phyloP scores from a whole-genome alignment of 2,329 filamentous ascomycete species.

The Sphaerulina vaccinii region DNA sequence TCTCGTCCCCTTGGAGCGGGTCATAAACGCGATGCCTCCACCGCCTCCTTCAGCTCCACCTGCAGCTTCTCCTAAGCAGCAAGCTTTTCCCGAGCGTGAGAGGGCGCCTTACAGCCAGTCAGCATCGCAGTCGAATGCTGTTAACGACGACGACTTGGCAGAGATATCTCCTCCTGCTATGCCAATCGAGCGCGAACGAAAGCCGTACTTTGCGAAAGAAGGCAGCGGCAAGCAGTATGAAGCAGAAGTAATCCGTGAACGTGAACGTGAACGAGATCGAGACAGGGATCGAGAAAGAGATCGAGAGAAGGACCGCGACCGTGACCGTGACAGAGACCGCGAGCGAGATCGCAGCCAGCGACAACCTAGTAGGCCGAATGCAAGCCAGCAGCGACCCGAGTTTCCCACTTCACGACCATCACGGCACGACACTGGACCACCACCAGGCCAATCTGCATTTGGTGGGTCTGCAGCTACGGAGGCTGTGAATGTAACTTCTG shows the following conservation, averaged over 20 bases:
- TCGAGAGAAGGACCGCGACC: conserved; percentile 19
- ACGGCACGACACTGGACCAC: conserved; percentile 18
- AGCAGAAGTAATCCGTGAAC: conserved; percentile 14
- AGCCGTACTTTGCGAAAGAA: conserved; percentile 62
- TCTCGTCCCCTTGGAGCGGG: conserved; percentile 45
- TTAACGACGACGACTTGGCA: conserved; percentile 41
- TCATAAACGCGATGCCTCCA: conserved; percentile 35
- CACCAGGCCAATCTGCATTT: conserved; percentile 22
- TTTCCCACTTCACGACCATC: conserved; percentile 10
- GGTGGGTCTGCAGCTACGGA: conserved; percentile 20
- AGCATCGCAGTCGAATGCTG: conserved; percentile 31
- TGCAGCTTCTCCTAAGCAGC: conserved; percentile 27
- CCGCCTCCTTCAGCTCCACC: conserved; percentile 32
- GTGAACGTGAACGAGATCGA: conserved; percentile 21
- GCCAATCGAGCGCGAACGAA: conserved; percentile 64
- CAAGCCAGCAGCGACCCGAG: conserved; percentile 19
- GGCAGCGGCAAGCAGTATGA: conserved; percentile 58
- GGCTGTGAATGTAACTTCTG: conserved; percentile 26
- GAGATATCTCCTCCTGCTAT: conserved; percentile 39
- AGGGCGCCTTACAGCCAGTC: conserved; percentile 42
- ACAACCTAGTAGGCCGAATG: conserved; percentile 20
- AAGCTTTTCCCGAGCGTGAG: conserved; percentile 40
- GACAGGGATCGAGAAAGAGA: conserved; percentile 18
- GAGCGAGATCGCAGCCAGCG: conserved; percentile 17
- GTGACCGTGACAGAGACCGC: conserved; percentile 15